phyloP scores from a whole-genome alignment of 768 basidiomycete genomes.

The Lyophyllum semitale region DNA sequence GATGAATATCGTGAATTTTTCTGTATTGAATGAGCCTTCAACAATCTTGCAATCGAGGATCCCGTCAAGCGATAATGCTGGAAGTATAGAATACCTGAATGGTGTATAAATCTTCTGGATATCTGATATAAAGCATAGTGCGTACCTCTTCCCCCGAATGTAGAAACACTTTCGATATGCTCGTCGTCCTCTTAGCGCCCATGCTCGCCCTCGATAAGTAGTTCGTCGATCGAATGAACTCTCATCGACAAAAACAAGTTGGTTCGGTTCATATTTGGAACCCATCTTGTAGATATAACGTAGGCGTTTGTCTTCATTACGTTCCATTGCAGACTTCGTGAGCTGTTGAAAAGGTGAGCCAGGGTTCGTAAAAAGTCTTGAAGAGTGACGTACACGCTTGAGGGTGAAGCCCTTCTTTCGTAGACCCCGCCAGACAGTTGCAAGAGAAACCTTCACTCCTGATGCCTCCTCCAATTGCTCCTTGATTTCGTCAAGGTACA shows the following conservation, averaged over 20 bases:
- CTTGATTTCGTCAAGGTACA: constrained; percentile 15
- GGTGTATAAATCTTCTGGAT: neutral
- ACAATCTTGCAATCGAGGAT: constrained; percentile 8
- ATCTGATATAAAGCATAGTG: neutral
- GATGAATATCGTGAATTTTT: constrained; percentile 4
- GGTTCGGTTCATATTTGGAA: constrained; percentile 1
- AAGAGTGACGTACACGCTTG: constrained; percentile 2
- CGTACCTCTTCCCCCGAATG: constrained; percentile 23
- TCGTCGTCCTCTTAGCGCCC: constrained; percentile 24
- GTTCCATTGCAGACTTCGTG: neutral
- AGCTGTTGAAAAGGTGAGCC: constrained; percentile 1
- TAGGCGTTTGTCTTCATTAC: neutral
- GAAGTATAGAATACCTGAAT: constrained; percentile 14
- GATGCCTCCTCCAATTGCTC: constrained; percentile 2
- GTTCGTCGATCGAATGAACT: constrained; percentile 24
- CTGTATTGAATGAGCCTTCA: constrained; percentile 7
- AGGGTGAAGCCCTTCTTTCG: constrained; percentile 5
- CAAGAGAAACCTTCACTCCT: constrained; percentile 1
- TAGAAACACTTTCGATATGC: constrained; percentile 25
- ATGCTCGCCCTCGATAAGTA: constrained; percentile 22
- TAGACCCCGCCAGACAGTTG: constrained; percentile 16
- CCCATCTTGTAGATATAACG: neutral
- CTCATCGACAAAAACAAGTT: constrained; percentile 33
- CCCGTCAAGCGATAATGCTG: constrained; percentile 7
- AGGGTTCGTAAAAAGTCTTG: neutral